Evolutionary conservation across 1,284 basidiomycete genomes (phyloP).

Genomic region (Rhodotorula sp.): DNA sequence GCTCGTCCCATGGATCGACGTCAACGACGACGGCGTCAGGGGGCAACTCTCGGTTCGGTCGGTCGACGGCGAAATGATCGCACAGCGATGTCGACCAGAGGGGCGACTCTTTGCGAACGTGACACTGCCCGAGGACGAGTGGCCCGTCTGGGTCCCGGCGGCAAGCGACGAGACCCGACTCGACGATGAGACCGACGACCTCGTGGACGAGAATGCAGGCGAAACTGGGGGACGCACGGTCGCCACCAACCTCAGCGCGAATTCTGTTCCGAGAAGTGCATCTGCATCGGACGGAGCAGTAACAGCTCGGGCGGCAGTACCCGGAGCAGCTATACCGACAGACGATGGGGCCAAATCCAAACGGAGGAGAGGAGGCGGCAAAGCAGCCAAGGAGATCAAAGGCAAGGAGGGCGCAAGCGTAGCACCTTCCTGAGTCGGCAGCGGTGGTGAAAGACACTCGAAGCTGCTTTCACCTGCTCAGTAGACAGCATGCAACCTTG

Average conservation of each 20-base stretch:
- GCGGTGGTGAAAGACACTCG: too few relatives aligned
- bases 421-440: too few relatives aligned
- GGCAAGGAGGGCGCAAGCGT: background rate
- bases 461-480: background rate
- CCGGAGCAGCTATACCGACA: background rate
- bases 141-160: constrained; percentile 5
- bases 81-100: too few relatives aligned
- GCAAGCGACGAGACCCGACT: constrained; percentile 2
- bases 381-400: background rate
- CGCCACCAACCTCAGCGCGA: background rate
- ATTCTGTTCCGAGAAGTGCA: background rate
- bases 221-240: too few relatives aligned
- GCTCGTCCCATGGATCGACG: constrained; percentile 22
- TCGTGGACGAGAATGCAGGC: background rate
- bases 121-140: background rate
- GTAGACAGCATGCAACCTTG: background rate
- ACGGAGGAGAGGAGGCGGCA: constrained; percentile 3
- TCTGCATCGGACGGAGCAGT: too few relatives aligned
- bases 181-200: background rate
- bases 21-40: constrained; percentile 28
- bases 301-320: background rate
- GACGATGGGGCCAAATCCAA: background rate
- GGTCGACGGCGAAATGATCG: background rate
- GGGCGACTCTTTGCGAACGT: constrained; percentile 7
- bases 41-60: background rate